Conservation (phyloP, 805 yeast genomes). For the Lachancea cidri region DNA sequence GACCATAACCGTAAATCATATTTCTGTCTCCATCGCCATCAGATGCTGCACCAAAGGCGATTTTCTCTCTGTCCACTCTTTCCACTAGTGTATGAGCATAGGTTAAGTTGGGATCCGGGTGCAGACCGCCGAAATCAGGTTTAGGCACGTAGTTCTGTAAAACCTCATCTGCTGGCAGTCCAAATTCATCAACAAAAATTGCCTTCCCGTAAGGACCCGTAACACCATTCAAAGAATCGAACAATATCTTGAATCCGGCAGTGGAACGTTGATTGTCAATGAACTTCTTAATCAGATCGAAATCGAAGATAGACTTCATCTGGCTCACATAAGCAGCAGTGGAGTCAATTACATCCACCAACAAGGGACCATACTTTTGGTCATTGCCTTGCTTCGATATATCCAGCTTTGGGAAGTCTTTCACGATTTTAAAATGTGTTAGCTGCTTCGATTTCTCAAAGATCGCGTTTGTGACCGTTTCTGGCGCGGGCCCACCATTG, state of each 20-base stretch:
- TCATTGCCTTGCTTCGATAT: conserved; percentile 50
- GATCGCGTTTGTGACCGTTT: conserved; percentile 82
- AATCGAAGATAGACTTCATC: conserved; percentile 84
- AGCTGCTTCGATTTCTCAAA: conserved; percentile 62
- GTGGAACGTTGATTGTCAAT: conserved; percentile 44
- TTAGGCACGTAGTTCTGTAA: conserved; percentile 76
- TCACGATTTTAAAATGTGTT: conserved; percentile 52
- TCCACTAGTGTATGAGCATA: conserved; percentile 86
- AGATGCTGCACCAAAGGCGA: conserved; percentile 97
- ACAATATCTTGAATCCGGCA: conserved; percentile 64
- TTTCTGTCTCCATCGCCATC: conserved; percentile 99
- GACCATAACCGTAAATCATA: conserved; percentile 92
- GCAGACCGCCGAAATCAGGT: conserved; percentile 95
- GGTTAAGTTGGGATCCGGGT: conserved; percentile 96
- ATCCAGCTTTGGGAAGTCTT: conserved; percentile 61
- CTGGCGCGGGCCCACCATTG: conserved; percentile 99
- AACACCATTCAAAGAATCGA: conserved; percentile 91
- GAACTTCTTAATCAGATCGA: conserved; percentile 70
- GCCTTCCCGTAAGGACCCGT: conserved; percentile 94
- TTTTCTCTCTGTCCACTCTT: conserved; percentile 72
- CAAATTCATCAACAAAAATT: conserved; percentile 79
- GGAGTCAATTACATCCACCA: conserved; percentile 78
- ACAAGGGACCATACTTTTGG: conserved; percentile 49
- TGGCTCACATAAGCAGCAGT: conserved; percentile 71
- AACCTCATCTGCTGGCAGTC: conserved; percentile 54